Evolutionary conservation across 177 flowering plant species (phyloP).

Genomic region (Vitis hybrid): DNA sequence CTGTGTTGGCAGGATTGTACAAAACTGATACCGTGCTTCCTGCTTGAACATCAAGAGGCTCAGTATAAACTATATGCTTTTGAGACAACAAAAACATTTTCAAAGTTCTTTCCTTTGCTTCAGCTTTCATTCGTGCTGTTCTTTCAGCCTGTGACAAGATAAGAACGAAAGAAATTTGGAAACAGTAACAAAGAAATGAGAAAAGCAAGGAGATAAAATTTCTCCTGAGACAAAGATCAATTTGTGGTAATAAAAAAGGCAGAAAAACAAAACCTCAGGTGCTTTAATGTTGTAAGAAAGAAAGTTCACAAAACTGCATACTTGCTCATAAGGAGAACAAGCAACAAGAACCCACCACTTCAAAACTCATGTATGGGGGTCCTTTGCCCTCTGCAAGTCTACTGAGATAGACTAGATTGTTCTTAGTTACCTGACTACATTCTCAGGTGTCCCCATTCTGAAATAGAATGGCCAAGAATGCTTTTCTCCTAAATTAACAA

Average conservation of each 20-base stretch:
- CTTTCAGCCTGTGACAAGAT: conserved; percentile 61
- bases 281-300: background rate
- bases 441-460: background rate
- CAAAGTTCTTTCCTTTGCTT: conserved; percentile 69
- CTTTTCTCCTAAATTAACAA: background rate
- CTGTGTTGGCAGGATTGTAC: conserved; percentile 86
- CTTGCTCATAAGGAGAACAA: background rate
- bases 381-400: background rate
- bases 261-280: background rate
- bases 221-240: no score
- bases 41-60: conserved; percentile 88
- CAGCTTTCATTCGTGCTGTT: conserved; percentile 79
- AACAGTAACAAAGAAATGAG: background rate
- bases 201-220: background rate
- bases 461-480: background rate
- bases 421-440: background rate
- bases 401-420: background rate
- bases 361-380: background rate
- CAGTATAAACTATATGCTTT: conserved; percentile 86
- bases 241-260: background rate
- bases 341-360: conserved; percentile 4
- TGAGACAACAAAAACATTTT: conserved; percentile 80
- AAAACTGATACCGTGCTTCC: conserved; percentile 66
- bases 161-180: conserved; percentile 12
- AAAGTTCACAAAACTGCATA: background rate